Evolutionary conservation across 805 yeast genomes (phyloP), one percentile per base, ranked within the genome.

Genomic region (Barnettozyma sucrosica): DNA sequence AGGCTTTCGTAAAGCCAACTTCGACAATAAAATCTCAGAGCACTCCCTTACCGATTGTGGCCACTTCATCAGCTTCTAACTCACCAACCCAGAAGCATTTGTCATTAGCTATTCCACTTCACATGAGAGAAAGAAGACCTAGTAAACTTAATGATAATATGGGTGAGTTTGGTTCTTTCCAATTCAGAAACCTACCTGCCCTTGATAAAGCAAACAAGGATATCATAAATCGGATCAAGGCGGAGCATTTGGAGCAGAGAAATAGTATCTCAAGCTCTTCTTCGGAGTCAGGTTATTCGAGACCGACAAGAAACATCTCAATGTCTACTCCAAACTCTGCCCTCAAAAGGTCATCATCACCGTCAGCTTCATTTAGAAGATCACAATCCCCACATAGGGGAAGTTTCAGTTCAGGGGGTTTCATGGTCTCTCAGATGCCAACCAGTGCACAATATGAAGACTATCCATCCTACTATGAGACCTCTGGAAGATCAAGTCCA

Each of bases 191-290:
- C 62, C 68, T 93, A 52, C 83, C 92, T 5, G 93, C 93, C 6
- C 74, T 95, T 47, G 98, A 93, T 56, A 86, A 85, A 57, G 97
- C 96, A 8, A 93, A 93, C 61, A 89, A 88, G 60, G 97, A 90
- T 66, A 90, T 86, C 13, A 89, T 93, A 53, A 86, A 87, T 58
- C 71, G 96, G 52, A 75, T 93, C 61, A 86, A 89, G 59, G 83
- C 75, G 26, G 98, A 92, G 62, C 95, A 88, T 63, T 55, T 83
- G 53, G 64, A 64, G 36, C 71, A 67, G 47, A 64, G 70, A 48
- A 61, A 65, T n/a, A 69, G 72, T 18, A 54, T 63, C 18, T 63
- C 67, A 3, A 65, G 68, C 24, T 64, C 71, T 7, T 67, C 74
- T 0, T 67, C 75, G 5, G 65, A 61, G 4, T 59, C 65, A 2